Evolutionary conservation across 176 grass and related monocot genomes (phyloP).

Genomic region (Olyra latifolia): DNA sequence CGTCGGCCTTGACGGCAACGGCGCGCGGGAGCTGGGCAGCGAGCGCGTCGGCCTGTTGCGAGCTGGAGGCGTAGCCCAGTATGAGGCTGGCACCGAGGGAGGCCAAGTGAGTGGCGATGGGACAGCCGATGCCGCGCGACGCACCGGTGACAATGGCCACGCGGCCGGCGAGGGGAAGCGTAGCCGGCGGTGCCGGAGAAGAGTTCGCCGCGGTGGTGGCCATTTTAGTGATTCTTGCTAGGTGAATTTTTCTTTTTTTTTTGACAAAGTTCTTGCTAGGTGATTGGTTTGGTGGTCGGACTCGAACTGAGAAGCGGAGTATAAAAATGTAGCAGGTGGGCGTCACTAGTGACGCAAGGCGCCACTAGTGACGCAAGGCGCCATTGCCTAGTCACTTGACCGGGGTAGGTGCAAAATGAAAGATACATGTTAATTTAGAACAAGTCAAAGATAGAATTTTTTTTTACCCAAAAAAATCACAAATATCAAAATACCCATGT

Average conservation of each 20-base stretch:
- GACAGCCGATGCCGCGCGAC: constrained; percentile 61
- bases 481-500: no score
- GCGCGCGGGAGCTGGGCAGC: constrained; percentile 45
- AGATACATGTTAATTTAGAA: no score
- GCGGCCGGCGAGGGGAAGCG: constrained; percentile 50
- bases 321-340: no score
- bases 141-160: constrained; percentile 58
- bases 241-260: no score
- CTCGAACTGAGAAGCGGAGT: not conserved
- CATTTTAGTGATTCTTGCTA: not conserved
- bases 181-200: not conserved
- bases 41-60: constrained; percentile 43
- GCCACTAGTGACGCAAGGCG: no score
- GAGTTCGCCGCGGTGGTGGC: not conserved
- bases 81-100: constrained; percentile 59
- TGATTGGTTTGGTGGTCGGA: not conserved
- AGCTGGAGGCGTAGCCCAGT: constrained; percentile 57
- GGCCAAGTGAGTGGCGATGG: constrained; percentile 45
- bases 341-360: no score
- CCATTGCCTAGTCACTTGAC: no score
- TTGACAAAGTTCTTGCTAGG: not conserved
- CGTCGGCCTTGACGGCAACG: constrained; percentile 38
- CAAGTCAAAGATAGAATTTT: no score
- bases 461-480: no score
- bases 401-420: no score